Base-by-base conservation (phyloP, 169 alveolate genomes). In the Plasmodium inui region DNA sequence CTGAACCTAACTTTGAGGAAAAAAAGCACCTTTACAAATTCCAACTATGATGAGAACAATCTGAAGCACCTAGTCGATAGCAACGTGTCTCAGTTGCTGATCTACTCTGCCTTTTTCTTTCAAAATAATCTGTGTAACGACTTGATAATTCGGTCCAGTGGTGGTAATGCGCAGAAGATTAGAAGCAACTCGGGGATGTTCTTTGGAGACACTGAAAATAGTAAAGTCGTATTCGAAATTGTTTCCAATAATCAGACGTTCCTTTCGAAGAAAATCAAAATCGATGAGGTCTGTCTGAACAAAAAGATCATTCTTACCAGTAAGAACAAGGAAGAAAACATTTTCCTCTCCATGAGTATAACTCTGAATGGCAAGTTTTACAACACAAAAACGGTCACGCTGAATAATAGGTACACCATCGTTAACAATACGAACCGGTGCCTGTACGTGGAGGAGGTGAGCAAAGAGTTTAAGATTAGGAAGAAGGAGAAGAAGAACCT, bases 101-200 rank as follows among this genome's bases (percentile, higher is more conserved):
- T 86, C 5, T 86, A 86, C 32, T 78, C 86, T 0, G 37, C 79
- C 1, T 86, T 74, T 74, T 74, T 30, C 44, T 86, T 86, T 86
- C 93, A 86, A 86, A 86, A 86, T 9, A 86, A 86, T 86, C 12
- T 86, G 55, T 78, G 80, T 22, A 70, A 86, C 3, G 93, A 86
- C 39, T 22, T 86, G 17, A 55, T 86, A 19, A 70, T 86, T 1
- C 53, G 55, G 32, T 86, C 93, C 22, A 55, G 70, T 74, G 86
- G 80, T 22, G 76, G 76, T 6, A 67, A 86, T 70, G 41, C 73
- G 3, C 93, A 86, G 8, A 86, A 28, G 55, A 78, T 86, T 1
- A 76, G 44, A n/a, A 61, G 67, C 57, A 73, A 74, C 8, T 44
- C 93, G 1, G 41, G 41, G 5, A 86, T 86, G 93, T 78, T 86